Percentiles rank a stretch among this genome's conserved stretches.
Evolutionary conservation across 139 green algal species (phyloP).

Genomic region (Yamagishiella unicocca): DNA sequence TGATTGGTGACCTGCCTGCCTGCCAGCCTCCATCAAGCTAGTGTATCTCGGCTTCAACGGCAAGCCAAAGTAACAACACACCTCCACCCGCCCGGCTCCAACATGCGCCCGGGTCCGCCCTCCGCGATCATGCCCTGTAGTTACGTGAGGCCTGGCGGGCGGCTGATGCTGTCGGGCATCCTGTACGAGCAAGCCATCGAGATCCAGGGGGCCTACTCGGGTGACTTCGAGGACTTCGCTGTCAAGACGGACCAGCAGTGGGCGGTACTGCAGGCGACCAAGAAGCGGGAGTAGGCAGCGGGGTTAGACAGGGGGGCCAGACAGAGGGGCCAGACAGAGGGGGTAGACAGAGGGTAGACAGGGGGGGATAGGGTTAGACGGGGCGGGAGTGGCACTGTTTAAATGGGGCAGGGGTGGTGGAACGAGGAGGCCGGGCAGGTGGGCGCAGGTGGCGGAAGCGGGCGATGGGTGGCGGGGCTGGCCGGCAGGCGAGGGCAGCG

Average conservation of each 20-base stretch:
- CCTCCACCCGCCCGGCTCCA: too few relatives aligned
- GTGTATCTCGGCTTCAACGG: too few relatives aligned
- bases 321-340: not conserved
- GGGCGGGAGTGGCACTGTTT: too few relatives aligned
- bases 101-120: not conserved
- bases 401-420: too few relatives aligned
- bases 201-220: constrained; percentile 34
- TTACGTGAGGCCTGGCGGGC: constrained; percentile 48
- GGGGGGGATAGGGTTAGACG: not conserved
- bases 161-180: constrained; percentile 80
- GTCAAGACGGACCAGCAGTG: constrained; percentile 46
- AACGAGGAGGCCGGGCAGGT: too few relatives aligned
- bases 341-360: not conserved
- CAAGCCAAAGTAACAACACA: too few relatives aligned
- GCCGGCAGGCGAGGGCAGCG: too few relatives aligned
- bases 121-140: not conserved
- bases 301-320: not conserved
- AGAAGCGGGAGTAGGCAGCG: not conserved
- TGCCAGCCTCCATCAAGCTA: too few relatives aligned
- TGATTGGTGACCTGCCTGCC: too few relatives aligned
- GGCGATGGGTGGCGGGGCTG: too few relatives aligned
- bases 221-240: constrained; percentile 43
- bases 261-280: constrained; percentile 43
- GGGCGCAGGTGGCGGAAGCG: too few relatives aligned
- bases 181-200: constrained; percentile 60